Conservation (phyloP, 1,139 yeast species). For the Zygoascus meyerae region DNA sequence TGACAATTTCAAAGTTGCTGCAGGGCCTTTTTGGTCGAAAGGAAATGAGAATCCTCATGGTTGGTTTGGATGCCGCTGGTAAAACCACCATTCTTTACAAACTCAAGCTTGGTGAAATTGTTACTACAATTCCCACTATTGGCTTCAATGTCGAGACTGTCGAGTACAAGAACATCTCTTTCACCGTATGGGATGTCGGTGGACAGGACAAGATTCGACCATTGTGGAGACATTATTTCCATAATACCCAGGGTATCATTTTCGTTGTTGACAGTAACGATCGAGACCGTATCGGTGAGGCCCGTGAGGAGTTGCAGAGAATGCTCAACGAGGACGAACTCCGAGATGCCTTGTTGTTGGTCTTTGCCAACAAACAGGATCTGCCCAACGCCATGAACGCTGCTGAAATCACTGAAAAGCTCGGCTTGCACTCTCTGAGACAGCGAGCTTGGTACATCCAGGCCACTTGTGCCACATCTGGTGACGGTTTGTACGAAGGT, state of each 20-base stretch:
- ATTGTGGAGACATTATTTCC: constrained; percentile 93
- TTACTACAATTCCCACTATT: constrained; percentile 88
- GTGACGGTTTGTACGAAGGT: constrained; percentile 94
- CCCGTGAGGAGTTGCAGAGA: constrained; percentile 89
- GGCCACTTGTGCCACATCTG: constrained; percentile 91
- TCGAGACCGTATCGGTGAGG: constrained; percentile 89
- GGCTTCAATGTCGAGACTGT: constrained; percentile 94
- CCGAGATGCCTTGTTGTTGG: constrained; percentile 82
- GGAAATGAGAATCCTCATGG: constrained; percentile 88
- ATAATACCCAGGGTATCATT: constrained; percentile 90
- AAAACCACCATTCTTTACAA: constrained; percentile 86
- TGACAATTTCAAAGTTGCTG: constrained; percentile 80
- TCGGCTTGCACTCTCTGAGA: constrained; percentile 86
- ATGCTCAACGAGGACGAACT: constrained; percentile 92
- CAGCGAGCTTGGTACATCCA: constrained; percentile 95
- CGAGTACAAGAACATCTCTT: constrained; percentile 88
- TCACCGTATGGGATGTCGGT: constrained; percentile 97
- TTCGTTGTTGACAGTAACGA: constrained; percentile 91
- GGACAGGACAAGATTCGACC: constrained; percentile 96
- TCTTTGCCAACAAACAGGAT: constrained; percentile 83
- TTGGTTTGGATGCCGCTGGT: constrained; percentile 91
- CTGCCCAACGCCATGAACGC: constrained; percentile 95
- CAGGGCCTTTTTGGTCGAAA: constrained; percentile 61
- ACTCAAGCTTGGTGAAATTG: constrained; percentile 85
- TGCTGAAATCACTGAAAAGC: constrained; percentile 88